These are phyloP conservation scores for Paracorniculantispora psalliotae DNA, from an alignment of 2,329 filamentous ascomycete species.

Conservation along the genomic window DNA sequence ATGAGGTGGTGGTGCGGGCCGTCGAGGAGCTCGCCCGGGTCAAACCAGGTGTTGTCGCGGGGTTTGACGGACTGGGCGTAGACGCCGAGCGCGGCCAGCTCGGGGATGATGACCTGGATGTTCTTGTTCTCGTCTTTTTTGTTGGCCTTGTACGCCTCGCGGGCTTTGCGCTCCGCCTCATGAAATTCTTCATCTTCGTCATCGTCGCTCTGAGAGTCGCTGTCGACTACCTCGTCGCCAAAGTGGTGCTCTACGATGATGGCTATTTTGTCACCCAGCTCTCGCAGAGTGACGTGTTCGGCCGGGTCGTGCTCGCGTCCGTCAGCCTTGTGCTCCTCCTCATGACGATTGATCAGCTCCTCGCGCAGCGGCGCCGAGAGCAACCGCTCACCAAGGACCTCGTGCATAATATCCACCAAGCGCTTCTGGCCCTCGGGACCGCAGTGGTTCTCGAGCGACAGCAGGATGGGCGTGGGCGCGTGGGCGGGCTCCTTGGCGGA, in stretches of 20 bases:
- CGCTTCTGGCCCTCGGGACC: conserved; percentile 52
- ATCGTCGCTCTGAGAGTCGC: conserved; percentile 29
- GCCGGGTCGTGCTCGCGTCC: conserved; percentile 38
- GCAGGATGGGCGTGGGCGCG: conserved; percentile 51
- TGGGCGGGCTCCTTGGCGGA: conserved; percentile 32
- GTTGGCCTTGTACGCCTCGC: conserved; percentile 48
- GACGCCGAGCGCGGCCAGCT: conserved; percentile 60
- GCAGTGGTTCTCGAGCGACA: conserved; percentile 67
- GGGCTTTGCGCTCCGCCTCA: conserved; percentile 34
- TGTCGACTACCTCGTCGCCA: conserved; percentile 42
- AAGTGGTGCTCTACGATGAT: conserved; percentile 66
- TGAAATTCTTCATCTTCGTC: conserved; percentile 29
- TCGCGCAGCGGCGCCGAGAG: conserved; percentile 52
- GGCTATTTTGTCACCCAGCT: conserved; percentile 58
- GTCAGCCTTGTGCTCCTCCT: conserved; percentile 41
- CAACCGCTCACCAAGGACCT: conserved; percentile 57
- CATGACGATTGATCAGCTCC: conserved; percentile 25
- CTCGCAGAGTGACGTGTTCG: conserved; percentile 52
- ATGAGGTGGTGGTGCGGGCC: conserved; percentile 61
- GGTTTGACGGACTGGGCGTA: conserved; percentile 69
- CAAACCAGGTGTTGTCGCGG: conserved; percentile 60
- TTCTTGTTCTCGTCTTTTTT: conserved; percentile 43
- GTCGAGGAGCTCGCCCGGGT: conserved; percentile 43
- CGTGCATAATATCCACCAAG: conserved; percentile 60
- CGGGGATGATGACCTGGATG: conserved; percentile 52